These are phyloP conservation scores for Exophiala spinifera DNA, from an alignment of 2,329 filamentous ascomycete species.

Conservation along the genomic window DNA sequence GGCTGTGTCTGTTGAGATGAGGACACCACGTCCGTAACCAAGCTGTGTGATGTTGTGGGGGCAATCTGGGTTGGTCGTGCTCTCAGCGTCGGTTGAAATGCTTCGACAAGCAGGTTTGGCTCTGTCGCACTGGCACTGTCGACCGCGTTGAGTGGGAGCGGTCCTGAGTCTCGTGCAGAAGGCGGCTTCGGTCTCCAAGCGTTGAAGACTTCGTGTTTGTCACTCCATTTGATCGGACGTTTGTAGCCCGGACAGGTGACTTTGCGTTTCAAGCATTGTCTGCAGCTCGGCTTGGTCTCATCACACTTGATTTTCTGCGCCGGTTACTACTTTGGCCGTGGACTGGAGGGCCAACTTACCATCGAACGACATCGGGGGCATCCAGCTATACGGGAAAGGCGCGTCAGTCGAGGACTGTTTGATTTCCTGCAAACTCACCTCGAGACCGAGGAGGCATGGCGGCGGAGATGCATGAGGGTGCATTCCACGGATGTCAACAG, in stretches of 20 bases:
- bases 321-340: conserved; percentile 3
- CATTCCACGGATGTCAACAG: neutral
- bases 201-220: conserved; percentile 18
- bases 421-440: conserved; percentile 8
- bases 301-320: conserved; percentile 30
- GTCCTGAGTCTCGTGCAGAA: conserved; percentile 1
- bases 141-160: neutral
- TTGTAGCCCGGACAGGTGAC: conserved; percentile 22
- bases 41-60: conserved; percentile 2
- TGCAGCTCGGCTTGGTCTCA: conserved; percentile 28
- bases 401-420: conserved; percentile 4
- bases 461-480: neutral
- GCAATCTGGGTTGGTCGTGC: conserved; percentile 1
- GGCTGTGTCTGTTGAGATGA: conserved; percentile 6
- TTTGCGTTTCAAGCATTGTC: conserved; percentile 27
- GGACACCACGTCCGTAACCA: conserved; percentile 2
- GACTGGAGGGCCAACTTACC: conserved; percentile 3
- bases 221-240: conserved; percentile 15
- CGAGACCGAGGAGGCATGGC: conserved; percentile 11
- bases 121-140: conserved; percentile 4
- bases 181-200: conserved; percentile 1
- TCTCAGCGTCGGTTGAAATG: conserved; percentile 1
- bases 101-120: conserved; percentile 5
- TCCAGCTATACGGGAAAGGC: neutral
- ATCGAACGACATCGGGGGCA: conserved; percentile 17